Percentiles rank a stretch among this genome's conserved stretches.
Conservation (phyloP, 2,329 filamentous ascomycete species). For the Stachybotrys elegans region DNA sequence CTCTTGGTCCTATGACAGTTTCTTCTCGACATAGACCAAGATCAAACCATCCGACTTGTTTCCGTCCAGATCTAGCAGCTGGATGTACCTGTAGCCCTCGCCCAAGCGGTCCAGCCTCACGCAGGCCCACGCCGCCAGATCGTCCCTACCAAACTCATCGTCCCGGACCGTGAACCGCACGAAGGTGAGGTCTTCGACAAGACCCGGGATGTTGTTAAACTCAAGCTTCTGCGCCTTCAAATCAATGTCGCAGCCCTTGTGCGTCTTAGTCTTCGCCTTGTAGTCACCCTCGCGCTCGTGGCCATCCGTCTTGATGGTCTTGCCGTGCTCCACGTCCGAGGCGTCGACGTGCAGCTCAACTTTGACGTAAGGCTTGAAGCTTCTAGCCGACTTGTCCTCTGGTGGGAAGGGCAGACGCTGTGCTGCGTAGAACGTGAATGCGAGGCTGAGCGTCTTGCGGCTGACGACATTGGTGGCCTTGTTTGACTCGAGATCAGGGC, state of each 20-base stretch:
- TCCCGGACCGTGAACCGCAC: conserved; percentile 83
- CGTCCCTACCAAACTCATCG: conserved; percentile 73
- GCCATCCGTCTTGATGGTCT: conserved; percentile 32
- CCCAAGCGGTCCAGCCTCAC: conserved; percentile 77
- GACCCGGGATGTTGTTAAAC: conserved; percentile 49
- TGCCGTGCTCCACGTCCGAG: conserved; percentile 37
- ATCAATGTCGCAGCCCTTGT: conserved; percentile 57
- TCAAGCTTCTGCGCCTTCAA: conserved; percentile 53
- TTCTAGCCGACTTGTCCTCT: conserved; percentile 41
- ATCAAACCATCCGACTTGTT: conserved; percentile 61
- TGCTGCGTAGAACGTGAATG: conserved; percentile 69
- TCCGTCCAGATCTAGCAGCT: conserved; percentile 66
- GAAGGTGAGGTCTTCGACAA: conserved; percentile 68
- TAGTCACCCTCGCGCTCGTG: conserved; percentile 39
- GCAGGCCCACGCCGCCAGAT: conserved; percentile 82
- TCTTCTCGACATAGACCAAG: conserved; percentile 69
- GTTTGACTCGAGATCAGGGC: conserved; percentile 17
- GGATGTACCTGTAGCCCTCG: conserved; percentile 71
- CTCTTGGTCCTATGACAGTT: too few relatives aligned
- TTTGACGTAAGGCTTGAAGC: conserved; percentile 77
- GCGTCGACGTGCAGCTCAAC: conserved; percentile 78
- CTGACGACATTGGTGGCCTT: conserved; percentile 26
- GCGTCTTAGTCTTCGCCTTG: conserved; percentile 55
- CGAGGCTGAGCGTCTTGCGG: conserved; percentile 61
- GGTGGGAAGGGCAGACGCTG: conserved; percentile 67